Base-by-base conservation (phyloP, 768 basidiomycete genomes). In the Antrodiella citrinella region DNA sequence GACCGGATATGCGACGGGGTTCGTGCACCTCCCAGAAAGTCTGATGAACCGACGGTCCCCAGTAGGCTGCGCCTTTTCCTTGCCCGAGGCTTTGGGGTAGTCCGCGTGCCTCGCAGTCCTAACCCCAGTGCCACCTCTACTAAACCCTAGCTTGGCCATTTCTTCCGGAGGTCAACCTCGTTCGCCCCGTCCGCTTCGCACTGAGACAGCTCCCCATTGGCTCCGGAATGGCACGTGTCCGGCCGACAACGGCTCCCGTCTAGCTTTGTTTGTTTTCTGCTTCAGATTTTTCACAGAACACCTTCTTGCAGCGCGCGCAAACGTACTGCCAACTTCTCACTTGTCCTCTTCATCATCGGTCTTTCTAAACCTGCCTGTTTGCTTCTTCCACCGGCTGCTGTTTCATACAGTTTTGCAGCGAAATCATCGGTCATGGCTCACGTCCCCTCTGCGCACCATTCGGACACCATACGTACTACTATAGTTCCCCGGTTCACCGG, bases 91-190 rank as follows among this genome's bases (percentile, higher is more conserved):
- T 41, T 22, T 38, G 45, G 26, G 41, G n/a, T 42, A 51, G 53
- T 59, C 61, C 61, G 61, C 47, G 59, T 55, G 55, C 61, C 59
- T 62, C 61, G 61, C 61, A 62, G 52, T 50, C 56, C 53, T 58
- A 57, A 54, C 58, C 58, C 53, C 41, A 47, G 51, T 7, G 30
- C 30, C 7, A 15, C 30, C 7, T 35, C 30, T 15, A 35, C 30
- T 35, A 7, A 35, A 35, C 7, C 30, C 30, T 15, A 35, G 30
- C 7, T 7, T 44, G 42, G n/a, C 7, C 7, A 15, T 7, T 7
- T 35, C 30, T 35, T 35, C 30, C 30, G 30, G 30, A 15, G 30
- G 30, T 7, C 54, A 48, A 51, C 49, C 47, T 19, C 39, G 45
- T 52, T 53, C 48, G 53, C 38, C 40, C 39, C 40, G 30, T 35